A percentile compares a stretch with the other conserved stretches of the same genome.
Evolutionary conservation across 2,329 filamentous ascomycete species (phyloP).

Genomic region (Venturia nashicola): DNA sequence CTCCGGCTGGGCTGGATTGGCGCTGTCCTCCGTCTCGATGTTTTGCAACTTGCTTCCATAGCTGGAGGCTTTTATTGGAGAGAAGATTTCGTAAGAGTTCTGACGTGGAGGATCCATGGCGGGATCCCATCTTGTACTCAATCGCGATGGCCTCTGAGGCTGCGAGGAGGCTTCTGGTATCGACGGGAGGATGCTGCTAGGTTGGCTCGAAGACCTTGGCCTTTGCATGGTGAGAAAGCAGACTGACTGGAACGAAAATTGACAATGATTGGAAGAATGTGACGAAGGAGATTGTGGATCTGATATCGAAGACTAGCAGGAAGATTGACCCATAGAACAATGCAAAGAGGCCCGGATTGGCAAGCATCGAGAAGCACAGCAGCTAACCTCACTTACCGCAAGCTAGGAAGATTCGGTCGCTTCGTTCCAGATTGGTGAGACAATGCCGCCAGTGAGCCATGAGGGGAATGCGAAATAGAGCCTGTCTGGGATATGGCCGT

Average conservation of each 20-base stretch:
- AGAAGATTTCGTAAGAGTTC: not conserved
- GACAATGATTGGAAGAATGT: not conserved
- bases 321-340: not conserved
- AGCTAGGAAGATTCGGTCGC: not conserved
- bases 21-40: not conserved
- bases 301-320: not conserved
- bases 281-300: too few species aligned
- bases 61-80: not conserved
- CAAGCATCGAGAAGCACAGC: not conserved
- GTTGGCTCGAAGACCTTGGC: not conserved
- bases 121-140: not conserved
- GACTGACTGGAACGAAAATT: not conserved
- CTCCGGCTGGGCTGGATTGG: not conserved
- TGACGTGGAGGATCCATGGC: not conserved
- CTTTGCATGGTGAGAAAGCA: not conserved
- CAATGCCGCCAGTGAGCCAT: not conserved
- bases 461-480: not conserved
- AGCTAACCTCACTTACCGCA: not conserved
- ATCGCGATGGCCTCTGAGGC: not conserved
- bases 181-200: not conserved
- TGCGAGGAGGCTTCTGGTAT: not conserved
- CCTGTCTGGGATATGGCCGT: not conserved
- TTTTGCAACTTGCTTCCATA: not conserved
- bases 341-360: not conserved
- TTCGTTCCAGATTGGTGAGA: conserved; percentile 1